phyloP scores from a whole-genome alignment of 371 early-diverging fungal genomes.

The Chytridiales sp. region DNA sequence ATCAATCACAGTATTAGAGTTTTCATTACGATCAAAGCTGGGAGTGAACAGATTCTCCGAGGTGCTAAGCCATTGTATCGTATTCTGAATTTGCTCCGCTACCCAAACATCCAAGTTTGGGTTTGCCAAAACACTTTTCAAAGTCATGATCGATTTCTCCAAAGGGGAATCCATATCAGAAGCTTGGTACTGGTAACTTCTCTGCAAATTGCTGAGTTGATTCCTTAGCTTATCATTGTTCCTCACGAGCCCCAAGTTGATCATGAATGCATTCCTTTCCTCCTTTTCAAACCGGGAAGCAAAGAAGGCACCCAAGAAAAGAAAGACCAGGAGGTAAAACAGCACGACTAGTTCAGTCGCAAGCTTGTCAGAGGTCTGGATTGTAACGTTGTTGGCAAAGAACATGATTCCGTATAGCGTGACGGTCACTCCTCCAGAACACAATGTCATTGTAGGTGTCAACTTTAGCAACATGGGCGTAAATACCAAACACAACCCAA shows the following conservation, averaged over 20 bases:
- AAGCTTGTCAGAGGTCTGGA: neutral
- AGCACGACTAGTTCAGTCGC: neutral
- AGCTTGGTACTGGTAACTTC: constrained; percentile 17
- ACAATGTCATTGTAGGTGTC: constrained; percentile 10
- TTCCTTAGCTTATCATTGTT: constrained; percentile 22
- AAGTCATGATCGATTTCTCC: constrained; percentile 37
- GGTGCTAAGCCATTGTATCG: constrained; percentile 19
- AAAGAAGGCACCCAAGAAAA: neutral
- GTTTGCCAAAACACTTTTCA: constrained; percentile 31
- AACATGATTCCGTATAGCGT: neutral
- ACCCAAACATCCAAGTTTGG: constrained; percentile 22
- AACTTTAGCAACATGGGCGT: constrained; percentile 8
- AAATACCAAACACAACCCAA: constrained; percentile 13
- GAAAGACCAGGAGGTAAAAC: neutral
- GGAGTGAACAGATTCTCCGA: constrained; percentile 30
- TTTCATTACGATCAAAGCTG: constrained; percentile 16
- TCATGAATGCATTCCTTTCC: constrained; percentile 14
- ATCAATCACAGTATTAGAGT: constrained; percentile 1
- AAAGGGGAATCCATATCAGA: constrained; percentile 47
- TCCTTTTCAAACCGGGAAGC: constrained; percentile 4
- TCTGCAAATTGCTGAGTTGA: constrained; percentile 20
- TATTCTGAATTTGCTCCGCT: constrained; percentile 13
- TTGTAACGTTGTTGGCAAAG: neutral
- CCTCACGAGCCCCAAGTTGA: constrained; percentile 15
- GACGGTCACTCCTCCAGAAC: constrained; percentile 1